Evolutionary conservation across 1,284 basidiomycete species (phyloP).

Genomic region (Sporisorium reilianum): DNA sequence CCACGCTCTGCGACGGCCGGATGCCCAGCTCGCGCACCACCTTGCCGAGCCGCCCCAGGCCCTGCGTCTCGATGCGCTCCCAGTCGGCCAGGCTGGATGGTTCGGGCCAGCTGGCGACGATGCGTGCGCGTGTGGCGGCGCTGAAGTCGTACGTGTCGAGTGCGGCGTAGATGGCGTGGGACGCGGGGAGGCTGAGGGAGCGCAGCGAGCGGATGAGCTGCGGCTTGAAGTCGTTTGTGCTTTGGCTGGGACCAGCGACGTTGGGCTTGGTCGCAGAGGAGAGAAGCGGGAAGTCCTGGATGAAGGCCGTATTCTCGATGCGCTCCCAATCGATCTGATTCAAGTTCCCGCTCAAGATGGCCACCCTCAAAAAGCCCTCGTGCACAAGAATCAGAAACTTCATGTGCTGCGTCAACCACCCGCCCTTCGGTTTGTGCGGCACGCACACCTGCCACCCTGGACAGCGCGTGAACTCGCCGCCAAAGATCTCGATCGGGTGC

Average conservation of each 20-base stretch:
- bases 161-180: conserved; percentile 33
- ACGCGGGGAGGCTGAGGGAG: conserved; percentile 50
- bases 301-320: conserved; percentile 63
- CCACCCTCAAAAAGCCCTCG: conserved; percentile 47
- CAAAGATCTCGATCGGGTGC: conserved; percentile 40
- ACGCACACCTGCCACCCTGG: conserved; percentile 55
- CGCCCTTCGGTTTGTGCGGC: conserved; percentile 45
- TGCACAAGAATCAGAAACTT: conserved; percentile 64
- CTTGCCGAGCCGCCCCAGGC: conserved; percentile 55
- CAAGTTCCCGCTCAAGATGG: conserved; percentile 62
- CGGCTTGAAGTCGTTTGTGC: conserved; percentile 33
- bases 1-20: conserved; percentile 14
- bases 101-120: conserved; percentile 60
- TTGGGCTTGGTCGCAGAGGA: not conserved
- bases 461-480: conserved; percentile 24
- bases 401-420: conserved; percentile 58
- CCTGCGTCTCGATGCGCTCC: conserved; percentile 56
- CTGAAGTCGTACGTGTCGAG: conserved; percentile 46
- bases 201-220: conserved; percentile 50
- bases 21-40: conserved; percentile 49
- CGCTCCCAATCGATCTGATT: conserved; percentile 63
- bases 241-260: not conserved
- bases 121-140: conserved; percentile 29
- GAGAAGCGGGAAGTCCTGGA: conserved; percentile 62
- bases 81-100: conserved; percentile 43